These are phyloP conservation scores for Catharanthus roseus DNA, from an alignment of 257 asterid genomes.

Conservation along the genomic window DNA sequence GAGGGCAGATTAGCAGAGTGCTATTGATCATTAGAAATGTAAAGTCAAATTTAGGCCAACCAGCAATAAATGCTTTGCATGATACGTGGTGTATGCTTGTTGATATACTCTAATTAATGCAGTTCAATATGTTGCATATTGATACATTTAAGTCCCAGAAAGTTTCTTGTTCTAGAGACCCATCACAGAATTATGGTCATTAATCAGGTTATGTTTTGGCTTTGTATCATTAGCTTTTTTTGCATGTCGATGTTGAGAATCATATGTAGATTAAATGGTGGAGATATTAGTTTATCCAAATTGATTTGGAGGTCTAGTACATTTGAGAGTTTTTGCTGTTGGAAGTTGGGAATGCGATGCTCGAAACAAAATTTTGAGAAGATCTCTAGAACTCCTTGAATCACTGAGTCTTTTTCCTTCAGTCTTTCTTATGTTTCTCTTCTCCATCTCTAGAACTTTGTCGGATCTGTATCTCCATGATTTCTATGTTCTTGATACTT, in stretches of 20 bases:
- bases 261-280: background rate
- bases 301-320: background rate
- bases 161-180: background rate
- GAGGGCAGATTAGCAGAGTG: background rate
- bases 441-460: background rate
- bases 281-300: background rate
- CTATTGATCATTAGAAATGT: background rate
- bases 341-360: background rate
- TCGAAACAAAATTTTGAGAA: background rate
- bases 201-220: background rate
- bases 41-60: background rate
- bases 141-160: background rate
- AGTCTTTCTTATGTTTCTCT: background rate
- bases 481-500: background rate
- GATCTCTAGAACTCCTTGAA: background rate
- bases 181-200: background rate
- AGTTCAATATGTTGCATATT: background rate
- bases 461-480: background rate
- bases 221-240: background rate
- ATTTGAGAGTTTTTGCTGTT: background rate
- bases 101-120: background rate
- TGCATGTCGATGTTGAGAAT: background rate
- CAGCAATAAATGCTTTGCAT: too few species aligned
- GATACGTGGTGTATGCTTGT: too few species aligned
- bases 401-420: background rate